A percentile compares a stretch with the other conserved stretches of the same genome.
phyloP scores from a whole-genome alignment of 345 rosid genomes.

The Hypericum androsaemum region DNA sequence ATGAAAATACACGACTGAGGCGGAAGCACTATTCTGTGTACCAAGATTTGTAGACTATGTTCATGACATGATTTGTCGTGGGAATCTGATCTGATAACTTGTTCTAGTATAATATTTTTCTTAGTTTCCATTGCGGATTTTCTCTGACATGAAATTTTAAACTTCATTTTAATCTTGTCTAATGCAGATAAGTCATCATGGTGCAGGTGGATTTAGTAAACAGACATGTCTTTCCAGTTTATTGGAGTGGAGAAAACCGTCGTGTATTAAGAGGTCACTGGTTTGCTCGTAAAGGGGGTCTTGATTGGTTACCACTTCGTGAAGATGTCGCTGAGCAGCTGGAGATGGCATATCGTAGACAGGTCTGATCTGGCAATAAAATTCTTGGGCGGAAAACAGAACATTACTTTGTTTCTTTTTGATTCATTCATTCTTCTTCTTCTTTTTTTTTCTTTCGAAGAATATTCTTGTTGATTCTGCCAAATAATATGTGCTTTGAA shows the following conservation, averaged over 20 bases:
- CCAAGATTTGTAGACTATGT: no score
- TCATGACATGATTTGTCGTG: no score
- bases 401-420: no score
- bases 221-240: constrained; percentile 86
- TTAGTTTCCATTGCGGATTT: no score
- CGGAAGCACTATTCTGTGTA: no score
- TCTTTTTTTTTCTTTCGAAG: no score
- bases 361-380: constrained; percentile 34
- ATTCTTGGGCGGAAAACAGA: neutral
- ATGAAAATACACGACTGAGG: no score
- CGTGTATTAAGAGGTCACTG: constrained; percentile 97
- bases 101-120: no score
- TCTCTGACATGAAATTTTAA: neutral
- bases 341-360: constrained; percentile 65
- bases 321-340: constrained; percentile 88
- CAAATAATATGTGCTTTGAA: no score
- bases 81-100: no score
- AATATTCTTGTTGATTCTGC: no score
- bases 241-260: constrained; percentile 93
- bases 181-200: constrained; percentile 6
- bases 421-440: no score
- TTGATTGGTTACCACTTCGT: constrained; percentile 91
- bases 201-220: constrained; percentile 74
- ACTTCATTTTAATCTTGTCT: neutral
- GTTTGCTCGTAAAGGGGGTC: constrained; percentile 91